These are phyloP conservation scores for Casuarina cunninghamiana DNA, from an alignment of 306 rosid species.

Conservation along the genomic window DNA sequence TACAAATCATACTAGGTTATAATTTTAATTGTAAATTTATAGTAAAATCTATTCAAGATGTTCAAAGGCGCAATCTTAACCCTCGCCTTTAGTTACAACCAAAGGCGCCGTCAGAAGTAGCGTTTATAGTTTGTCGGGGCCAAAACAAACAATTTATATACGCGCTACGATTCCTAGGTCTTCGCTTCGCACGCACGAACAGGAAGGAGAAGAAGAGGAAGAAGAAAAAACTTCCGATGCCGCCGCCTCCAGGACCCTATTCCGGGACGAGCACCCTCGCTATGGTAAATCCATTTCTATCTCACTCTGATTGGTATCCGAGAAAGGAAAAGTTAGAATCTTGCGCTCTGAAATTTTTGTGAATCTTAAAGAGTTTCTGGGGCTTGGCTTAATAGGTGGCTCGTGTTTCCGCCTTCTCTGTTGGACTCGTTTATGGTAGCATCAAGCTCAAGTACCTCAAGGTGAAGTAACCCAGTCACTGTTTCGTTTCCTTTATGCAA, in stretches of 20 bases:
- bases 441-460: slow-evolving; percentile 74
- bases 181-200: background rate
- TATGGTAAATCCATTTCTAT: slow-evolving; percentile 42
- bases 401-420: slow-evolving; percentile 81
- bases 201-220: background rate
- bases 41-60: no score
- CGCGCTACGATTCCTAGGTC: background rate
- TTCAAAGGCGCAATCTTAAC: no score
- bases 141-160: no score
- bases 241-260: slow-evolving; percentile 86
- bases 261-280: slow-evolving; percentile 93
- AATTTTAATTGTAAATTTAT: no score
- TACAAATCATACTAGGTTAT: no score
- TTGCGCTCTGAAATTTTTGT: background rate
- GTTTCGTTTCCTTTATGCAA: background rate
- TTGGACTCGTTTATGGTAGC: slow-evolving; percentile 84
- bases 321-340: background rate
- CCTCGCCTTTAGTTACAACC: background rate
- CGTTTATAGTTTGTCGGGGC: background rate
- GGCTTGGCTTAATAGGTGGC: slow-evolving; percentile 61
- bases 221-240: slow-evolving; percentile 41
- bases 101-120: background rate
- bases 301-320: slow-evolving; percentile 5
- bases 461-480: slow-evolving; percentile 36
- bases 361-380: background rate